Conservation (phyloP, 345 rosid species). For the Populus pruinosa region DNA sequence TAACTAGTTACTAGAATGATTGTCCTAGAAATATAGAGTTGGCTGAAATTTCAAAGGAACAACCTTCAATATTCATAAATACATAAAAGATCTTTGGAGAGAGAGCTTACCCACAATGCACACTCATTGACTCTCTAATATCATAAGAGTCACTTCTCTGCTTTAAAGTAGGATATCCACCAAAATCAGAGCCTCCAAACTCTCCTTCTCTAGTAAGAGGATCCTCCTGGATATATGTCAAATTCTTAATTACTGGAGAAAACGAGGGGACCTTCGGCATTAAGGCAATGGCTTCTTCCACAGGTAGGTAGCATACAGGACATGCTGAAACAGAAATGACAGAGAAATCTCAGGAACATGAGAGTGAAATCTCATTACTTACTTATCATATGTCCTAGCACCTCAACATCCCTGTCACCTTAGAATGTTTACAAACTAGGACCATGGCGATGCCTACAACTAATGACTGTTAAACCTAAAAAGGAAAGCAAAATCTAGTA, state of each 20-base stretch:
- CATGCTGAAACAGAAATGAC: conserved; percentile 62
- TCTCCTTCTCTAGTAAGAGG: conserved; percentile 52
- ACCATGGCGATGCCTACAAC: neutral
- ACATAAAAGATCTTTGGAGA: neutral
- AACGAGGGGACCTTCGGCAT: conserved; percentile 83
- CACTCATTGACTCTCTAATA: conserved; percentile 71
- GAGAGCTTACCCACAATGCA: conserved; percentile 84
- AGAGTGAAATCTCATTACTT: neutral
- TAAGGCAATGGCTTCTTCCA: conserved; percentile 82
- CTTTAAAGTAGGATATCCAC: conserved; percentile 86
- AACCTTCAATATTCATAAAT: neutral
- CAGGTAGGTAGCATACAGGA: conserved; percentile 95
- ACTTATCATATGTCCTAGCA: neutral
- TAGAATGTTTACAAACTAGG: neutral
- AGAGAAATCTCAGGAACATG: conserved; percentile 22
- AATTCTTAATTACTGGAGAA: conserved; percentile 70
- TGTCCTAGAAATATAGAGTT: neutral
- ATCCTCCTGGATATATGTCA: conserved; percentile 73
- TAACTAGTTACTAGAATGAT: neutral
- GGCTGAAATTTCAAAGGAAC: neutral
- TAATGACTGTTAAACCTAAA: neutral
- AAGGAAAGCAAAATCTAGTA: neutral
- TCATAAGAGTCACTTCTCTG: conserved; percentile 82
- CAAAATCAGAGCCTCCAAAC: conserved; percentile 97
- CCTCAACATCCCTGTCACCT: neutral